Percentiles rank a stretch among this genome's conserved stretches.
These are phyloP conservation scores for Periconia sp. DNA, from an alignment of 2,329 filamentous ascomycete genomes.

Conservation along the genomic window DNA sequence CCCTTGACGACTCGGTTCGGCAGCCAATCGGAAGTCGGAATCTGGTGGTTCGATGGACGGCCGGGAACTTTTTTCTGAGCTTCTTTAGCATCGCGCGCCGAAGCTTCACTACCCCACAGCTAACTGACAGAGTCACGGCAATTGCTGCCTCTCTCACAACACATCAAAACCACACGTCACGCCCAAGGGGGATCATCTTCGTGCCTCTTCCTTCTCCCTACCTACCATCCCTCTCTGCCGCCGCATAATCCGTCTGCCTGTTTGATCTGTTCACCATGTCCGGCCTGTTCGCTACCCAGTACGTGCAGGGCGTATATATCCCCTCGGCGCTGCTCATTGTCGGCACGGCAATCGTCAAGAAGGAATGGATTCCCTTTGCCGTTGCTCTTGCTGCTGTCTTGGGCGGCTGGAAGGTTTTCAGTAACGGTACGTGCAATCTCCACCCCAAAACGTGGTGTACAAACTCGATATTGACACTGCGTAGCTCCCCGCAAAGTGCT, in stretches of 20 bases:
- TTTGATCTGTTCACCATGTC: conserved; percentile 13
- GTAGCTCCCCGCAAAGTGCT: conserved; percentile 78
- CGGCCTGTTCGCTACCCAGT: conserved; percentile 55
- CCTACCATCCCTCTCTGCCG: not conserved
- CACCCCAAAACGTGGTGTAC: not conserved
- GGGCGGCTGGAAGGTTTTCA: conserved; percentile 71
- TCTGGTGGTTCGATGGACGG: conserved; percentile 4
- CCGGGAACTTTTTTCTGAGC: conserved; percentile 7
- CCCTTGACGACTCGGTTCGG: conserved; percentile 20
- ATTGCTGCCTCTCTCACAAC: not conserved
- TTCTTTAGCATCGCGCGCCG: not conserved
- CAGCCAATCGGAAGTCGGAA: conserved; percentile 15
- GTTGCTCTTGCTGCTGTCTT: conserved; percentile 66
- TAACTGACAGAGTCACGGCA: not conserved
- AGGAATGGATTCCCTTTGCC: conserved; percentile 69
- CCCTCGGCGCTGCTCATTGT: conserved; percentile 77
- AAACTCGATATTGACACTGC: not conserved
- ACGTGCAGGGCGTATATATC: conserved; percentile 79
- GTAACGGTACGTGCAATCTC: conserved; percentile 60
- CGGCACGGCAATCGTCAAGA: conserved; percentile 76
- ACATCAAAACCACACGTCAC: not conserved
- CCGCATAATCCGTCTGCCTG: not conserved
- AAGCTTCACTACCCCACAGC: conserved; percentile 7
- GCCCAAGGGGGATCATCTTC: not conserved
- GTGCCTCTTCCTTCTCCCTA: not conserved